Base-by-base conservation (phyloP, 768 basidiomycete species). In the Mycena galopus region DNA sequence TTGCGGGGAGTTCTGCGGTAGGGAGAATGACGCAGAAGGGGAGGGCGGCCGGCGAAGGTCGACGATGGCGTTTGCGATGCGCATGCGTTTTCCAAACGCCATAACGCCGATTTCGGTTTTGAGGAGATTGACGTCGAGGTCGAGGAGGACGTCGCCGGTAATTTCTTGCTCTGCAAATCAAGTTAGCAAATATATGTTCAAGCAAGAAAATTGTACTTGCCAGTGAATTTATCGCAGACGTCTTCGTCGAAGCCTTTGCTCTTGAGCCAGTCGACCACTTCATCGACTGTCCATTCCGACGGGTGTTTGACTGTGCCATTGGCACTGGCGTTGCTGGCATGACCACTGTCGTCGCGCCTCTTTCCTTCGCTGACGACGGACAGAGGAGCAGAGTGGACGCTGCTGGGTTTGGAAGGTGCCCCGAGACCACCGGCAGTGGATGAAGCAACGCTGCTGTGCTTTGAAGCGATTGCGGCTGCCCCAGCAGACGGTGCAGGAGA, bases 121-220 rank as follows among this genome's bases (percentile, higher is more conserved):
- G 77, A 99, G 92, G 19, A 98, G 87, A 78, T 93, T 93, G 65
- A 92, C 90, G 73, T 98, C 96, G 71, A 99, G 93, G 77, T 98
- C 97, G 66, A 99, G 91, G 9, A 99, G 89, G 35, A 99, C 95
- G 77, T 99, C 98, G 23, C 98, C 98, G 0, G 96, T 95, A 65
- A 99, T 99, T 84, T 99, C 98, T 90, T 99, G 96, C 83, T 99
- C 97, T 96, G 79, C 50, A 71, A 2, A 60, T 33, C 10, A 30
- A 60, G 70, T 73, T 32, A 73, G 59, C 47, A 70, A 57, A 65
- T 55, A 58, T 39, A 37, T 14, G 25, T 33, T n/a, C 9, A 17
- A 32, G 23, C 50, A 47, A 0, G 3, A 73, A 4, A 69, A 37
- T 37, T 29, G 8, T n/a, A 85, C 90, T 72, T 75, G 95, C 96